Evolutionary conservation across 345 rosid species (phyloP), one percentile per base, ranked within the genome.

Genomic region (Xanthoceras sorbifolium): DNA sequence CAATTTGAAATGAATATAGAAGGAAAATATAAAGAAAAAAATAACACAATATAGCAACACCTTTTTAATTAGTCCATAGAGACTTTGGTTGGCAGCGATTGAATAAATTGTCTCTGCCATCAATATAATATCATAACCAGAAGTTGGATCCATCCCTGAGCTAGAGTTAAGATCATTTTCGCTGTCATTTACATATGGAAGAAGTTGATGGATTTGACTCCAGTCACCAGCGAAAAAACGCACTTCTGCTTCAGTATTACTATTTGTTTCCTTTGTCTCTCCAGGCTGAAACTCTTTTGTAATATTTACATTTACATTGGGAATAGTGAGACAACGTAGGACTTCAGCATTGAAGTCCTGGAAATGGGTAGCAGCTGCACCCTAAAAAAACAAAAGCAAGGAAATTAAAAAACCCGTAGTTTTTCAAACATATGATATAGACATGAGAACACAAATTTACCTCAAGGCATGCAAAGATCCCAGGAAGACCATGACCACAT

Each of bases 281-380:
- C 70, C 76, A 52, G 69, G 64, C 5, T 71, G 67, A 54, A 77
- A 48, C 71, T 76, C 85, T 52, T 83, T 69, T 0, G 82, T 73
- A 31, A 86, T 77, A 78, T 93, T 93, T 20, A 81, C 86, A 70
- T 89, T 87, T 17, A 87, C 79, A 84, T 93, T 93, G 1, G 97
- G 97, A 77, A 96, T 88, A 31, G 98, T 93, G 69, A 93, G 95
- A 82, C 90, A 86, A 42, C 61, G 87, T 72, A 96, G 85, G 66
- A 96, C 99, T 89, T 93, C 97, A 20, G 92, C 90, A 81, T 93
- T 93, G 74, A 93, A 93, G 85, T 96, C 99, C 83, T 96, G 97
- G 70, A 96, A 89, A 88, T 93, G 99, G 63, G 87, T 76, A 4
- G 71, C 79, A 14, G 80, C 46, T 85, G 97, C 91, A 81, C 93